Evolutionary conservation across 179 eudicot genomes (phyloP), one percentile per base, ranked within the genome.

Genomic region (Amaranthus tricolor): DNA sequence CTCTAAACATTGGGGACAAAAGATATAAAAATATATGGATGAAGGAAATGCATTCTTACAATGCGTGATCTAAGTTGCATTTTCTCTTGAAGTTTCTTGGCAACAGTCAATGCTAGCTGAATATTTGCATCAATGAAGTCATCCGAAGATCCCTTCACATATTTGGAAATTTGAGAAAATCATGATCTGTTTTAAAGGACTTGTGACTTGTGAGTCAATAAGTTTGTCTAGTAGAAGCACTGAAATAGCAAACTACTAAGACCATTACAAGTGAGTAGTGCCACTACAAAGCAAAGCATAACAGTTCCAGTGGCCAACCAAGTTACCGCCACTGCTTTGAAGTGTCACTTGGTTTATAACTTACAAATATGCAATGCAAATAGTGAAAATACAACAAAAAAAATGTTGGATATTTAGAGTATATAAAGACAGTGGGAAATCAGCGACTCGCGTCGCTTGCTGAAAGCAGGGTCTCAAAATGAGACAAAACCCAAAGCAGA

Each of bases 91-190:
- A 95, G 88, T 84, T 91, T 93, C 86, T 80, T 88, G 53, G 86
- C 92, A 81, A 95, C 91, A 60, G 97, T 88, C 84, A 95, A 78
- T 40, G 82, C 97, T 71, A 95, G 91, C 82, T 95, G 97, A 82
- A 95, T 85, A 80, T 95, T 95, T 79, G 99, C 99, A 79, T 95
- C 98, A 70, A 78, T 89, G 80, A 91, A 95, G 43, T 93, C 99
- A 77, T 93, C 98, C 78, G 99, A 95, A 77, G 99, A 95, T 77
- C 99, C 99, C 99, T 95, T 88, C 98, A 91, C 85, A 83, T 72
- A 79, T 77, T 82, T 81, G 81, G 78, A 84, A 82, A 88, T 81
- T 86, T 74, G 82, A 81, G 77, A 85, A 83, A 79, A 86, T 88
- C 89, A 90, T 78, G 83, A 77, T 86, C 89, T 81, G 86, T 78